Evolutionary conservation across 345 rosid species (phyloP).

Genomic region (Bruguiera sexangula): DNA sequence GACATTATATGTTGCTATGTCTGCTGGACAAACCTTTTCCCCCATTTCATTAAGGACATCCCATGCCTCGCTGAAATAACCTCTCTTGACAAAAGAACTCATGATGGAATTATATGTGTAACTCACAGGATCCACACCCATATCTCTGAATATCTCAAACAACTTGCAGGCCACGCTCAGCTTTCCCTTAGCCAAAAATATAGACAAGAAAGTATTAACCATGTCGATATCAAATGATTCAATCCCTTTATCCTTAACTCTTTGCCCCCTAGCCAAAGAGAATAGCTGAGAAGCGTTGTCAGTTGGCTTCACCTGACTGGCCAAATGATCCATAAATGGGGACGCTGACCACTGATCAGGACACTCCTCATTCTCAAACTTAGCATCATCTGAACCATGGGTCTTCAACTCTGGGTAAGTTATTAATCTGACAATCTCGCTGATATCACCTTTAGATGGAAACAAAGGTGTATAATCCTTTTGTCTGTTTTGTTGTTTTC

Average conservation of each 20-base stretch:
- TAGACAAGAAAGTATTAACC: conserved; percentile 80
- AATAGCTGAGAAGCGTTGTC: conserved; percentile 39
- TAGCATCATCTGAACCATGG: conserved; percentile 24
- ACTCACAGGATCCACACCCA: conserved; percentile 57
- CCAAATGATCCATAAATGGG: conserved; percentile 77
- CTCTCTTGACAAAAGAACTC: conserved; percentile 87
- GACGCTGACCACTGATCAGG: conserved; percentile 82
- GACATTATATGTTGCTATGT: conserved; percentile 77
- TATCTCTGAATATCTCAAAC: conserved; percentile 67
- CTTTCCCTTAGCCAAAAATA: conserved; percentile 79
- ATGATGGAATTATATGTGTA: conserved; percentile 81
- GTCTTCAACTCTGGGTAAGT: conserved; percentile 20
- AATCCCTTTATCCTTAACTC: conserved; percentile 47
- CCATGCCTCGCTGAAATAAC: conserved; percentile 67
- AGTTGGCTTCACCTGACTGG: conserved; percentile 40
- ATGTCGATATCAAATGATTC: conserved; percentile 70
- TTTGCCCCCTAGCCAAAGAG: conserved; percentile 47
- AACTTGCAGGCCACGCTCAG: conserved; percentile 86
- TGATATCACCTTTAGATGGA: conserved; percentile 48
- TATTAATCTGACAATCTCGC: conserved; percentile 38
- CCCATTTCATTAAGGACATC: conserved; percentile 70
- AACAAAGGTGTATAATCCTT: conserved; percentile 67
- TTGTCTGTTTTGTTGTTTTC: conserved; percentile 44
- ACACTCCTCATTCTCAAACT: conserved; percentile 26
- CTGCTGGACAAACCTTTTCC: conserved; percentile 56